These are phyloP conservation scores for Quercus parvula DNA, from an alignment of 306 rosid genomes.

Conservation along the genomic window DNA sequence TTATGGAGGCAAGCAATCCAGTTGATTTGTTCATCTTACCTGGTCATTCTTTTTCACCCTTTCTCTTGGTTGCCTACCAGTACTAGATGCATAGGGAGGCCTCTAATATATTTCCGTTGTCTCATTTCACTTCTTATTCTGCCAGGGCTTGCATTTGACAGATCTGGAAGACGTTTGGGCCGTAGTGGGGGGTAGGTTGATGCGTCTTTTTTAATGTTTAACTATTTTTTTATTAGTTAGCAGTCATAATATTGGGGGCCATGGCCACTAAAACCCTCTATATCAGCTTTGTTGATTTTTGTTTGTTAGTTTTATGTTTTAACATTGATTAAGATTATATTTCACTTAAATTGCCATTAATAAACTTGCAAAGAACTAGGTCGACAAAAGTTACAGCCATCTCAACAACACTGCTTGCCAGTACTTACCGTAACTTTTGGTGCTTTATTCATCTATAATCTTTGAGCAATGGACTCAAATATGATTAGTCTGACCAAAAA, in stretches of 20 bases:
- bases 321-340: not conserved
- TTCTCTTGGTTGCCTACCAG: not conserved
- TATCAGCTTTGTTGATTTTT: not conserved
- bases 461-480: not conserved
- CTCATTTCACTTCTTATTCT: constrained; percentile 15
- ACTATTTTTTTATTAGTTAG: not conserved
- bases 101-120: constrained; percentile 4
- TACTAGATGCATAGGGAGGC: not conserved
- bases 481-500: not conserved
- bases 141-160: constrained; percentile 89
- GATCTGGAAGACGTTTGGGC: constrained; percentile 87
- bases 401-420: too few relatives aligned
- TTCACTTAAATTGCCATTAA: not conserved
- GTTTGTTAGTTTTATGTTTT: not conserved
- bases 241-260: not conserved
- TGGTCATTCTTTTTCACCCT: constrained; percentile 40
- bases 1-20: constrained; percentile 82
- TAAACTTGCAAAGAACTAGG: too few relatives aligned
- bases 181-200: constrained; percentile 92
- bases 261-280: not conserved
- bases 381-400: too few relatives aligned
- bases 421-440: too few relatives aligned
- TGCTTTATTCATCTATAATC: too few relatives aligned
- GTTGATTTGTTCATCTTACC: constrained; percentile 89
- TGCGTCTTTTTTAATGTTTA: not conserved